Conservation (phyloP, 225 moss, liverwort and hornwort species). For the Antitrichia curtipendula region DNA sequence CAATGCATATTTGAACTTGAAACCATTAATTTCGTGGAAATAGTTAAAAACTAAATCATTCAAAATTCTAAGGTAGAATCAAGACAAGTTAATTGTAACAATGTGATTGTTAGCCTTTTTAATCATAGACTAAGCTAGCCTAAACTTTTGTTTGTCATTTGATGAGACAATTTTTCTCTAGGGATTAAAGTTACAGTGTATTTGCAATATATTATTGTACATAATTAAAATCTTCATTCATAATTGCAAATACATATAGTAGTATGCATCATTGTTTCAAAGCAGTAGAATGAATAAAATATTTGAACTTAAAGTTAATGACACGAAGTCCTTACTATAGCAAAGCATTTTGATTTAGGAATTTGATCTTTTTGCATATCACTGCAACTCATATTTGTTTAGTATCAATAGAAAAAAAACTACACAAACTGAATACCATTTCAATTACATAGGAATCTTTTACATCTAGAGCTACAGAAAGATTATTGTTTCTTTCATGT, state of each 20-base stretch:
- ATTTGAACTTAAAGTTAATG: not conserved
- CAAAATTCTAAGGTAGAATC: not conserved
- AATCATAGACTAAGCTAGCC: not conserved
- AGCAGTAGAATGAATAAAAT: not conserved
- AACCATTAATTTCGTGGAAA: not conserved
- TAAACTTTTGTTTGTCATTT: not conserved
- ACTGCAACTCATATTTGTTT: not conserved
- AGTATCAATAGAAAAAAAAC: not conserved
- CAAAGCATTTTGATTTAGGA: not conserved
- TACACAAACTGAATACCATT: not conserved
- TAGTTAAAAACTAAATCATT: not conserved
- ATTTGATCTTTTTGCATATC: too few species aligned
- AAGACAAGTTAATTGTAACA: rapidly evolving
- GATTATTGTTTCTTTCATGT: not conserved
- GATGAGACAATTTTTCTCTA: not conserved
- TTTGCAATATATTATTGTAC: not conserved
- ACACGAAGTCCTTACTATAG: not conserved
- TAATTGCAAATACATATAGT: not conserved
- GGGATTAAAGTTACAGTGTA: not conserved
- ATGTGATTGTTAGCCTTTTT: not conserved
- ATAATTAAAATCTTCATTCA: not conserved
- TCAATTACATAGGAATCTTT: not conserved
- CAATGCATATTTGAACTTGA: not conserved
- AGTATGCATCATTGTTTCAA: not conserved
- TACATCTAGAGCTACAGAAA: not conserved